A percentile compares a stretch with the other conserved stretches of the same genome.
Conservation (phyloP, 2,329 filamentous ascomycete species). For the Penicillium sumatraense region DNA sequence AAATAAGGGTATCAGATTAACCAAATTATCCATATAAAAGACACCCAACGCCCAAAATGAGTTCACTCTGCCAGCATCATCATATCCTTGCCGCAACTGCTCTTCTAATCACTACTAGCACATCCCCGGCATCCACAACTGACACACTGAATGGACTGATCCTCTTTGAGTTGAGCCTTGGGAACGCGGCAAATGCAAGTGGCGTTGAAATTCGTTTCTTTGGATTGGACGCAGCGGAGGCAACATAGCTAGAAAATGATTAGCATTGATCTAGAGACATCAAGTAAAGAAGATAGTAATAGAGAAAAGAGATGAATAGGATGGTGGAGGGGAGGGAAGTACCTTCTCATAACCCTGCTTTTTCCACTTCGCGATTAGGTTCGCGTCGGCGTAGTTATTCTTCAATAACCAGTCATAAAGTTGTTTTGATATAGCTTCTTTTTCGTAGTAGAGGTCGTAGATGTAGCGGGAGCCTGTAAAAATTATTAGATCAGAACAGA, state of each 20-base stretch:
- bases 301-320: no score
- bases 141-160: conserved; percentile 89
- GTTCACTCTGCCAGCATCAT: no score
- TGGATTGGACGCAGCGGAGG: conserved; percentile 95
- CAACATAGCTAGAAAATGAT: conserved; percentile 74
- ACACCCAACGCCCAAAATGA: no score
- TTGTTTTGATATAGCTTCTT: conserved; percentile 89
- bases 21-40: no score
- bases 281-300: no score
- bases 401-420: conserved; percentile 97
- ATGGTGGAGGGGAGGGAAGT: conserved; percentile 9
- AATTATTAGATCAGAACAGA: neutral
- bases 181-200: conserved; percentile 98
- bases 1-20: no score
- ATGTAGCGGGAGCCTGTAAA: conserved; percentile 74
- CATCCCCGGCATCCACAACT: conserved; percentile 94
- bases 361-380: conserved; percentile 99
- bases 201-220: conserved; percentile 98
- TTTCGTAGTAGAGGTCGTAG: conserved; percentile 97
- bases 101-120: conserved; percentile 80
- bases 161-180: conserved; percentile 86
- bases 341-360: conserved; percentile 99
- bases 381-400: conserved; percentile 93
- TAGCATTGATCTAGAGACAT: neutral
- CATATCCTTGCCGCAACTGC: no score